Evolutionary conservation across 192 early-diverging fungal genomes (phyloP).

Genomic region (Obelidium mucronatum): DNA sequence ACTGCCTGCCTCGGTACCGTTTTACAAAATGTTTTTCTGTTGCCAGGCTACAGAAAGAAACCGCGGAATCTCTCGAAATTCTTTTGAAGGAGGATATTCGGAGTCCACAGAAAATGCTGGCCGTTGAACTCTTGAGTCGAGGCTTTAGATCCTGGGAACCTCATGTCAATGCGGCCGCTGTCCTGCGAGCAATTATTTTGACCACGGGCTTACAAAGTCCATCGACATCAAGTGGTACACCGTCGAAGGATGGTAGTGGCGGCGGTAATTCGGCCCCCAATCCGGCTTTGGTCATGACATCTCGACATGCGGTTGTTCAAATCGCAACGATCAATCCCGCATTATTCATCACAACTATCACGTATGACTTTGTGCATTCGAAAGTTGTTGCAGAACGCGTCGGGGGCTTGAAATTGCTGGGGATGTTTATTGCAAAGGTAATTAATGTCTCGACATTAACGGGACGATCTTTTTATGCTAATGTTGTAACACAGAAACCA

Average conservation of each 20-base stretch:
- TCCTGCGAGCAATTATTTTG: slow-evolving; percentile 67
- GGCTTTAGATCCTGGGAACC: slow-evolving; percentile 82
- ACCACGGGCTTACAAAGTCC: slow-evolving; percentile 52
- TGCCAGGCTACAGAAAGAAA: slow-evolving; percentile 58
- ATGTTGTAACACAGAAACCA: slow-evolving; percentile 62
- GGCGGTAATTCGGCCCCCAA: background rate
- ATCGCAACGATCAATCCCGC: slow-evolving; percentile 71
- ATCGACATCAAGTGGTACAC: background rate
- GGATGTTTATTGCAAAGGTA: slow-evolving; percentile 78
- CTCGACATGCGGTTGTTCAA: slow-evolving; percentile 75
- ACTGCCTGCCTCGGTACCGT: background rate
- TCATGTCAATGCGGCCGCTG: slow-evolving; percentile 69
- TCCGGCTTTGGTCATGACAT: slow-evolving; percentile 58
- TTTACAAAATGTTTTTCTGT: slow-evolving; percentile 19
- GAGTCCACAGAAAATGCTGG: slow-evolving; percentile 60
- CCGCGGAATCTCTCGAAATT: slow-evolving; percentile 72
- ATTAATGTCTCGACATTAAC: background rate
- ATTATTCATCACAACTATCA: slow-evolving; percentile 76
- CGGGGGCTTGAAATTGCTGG: slow-evolving; percentile 70
- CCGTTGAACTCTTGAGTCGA: slow-evolving; percentile 75
- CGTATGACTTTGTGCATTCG: slow-evolving; percentile 76
- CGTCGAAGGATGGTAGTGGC: slow-evolving; percentile 10
- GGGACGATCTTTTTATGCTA: background rate
- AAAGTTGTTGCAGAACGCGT: slow-evolving; percentile 65
- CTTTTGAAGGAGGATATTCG: slow-evolving; percentile 65